Conservation (phyloP, 2,329 filamentous ascomycete species). For the Nemania serpens region DNA sequence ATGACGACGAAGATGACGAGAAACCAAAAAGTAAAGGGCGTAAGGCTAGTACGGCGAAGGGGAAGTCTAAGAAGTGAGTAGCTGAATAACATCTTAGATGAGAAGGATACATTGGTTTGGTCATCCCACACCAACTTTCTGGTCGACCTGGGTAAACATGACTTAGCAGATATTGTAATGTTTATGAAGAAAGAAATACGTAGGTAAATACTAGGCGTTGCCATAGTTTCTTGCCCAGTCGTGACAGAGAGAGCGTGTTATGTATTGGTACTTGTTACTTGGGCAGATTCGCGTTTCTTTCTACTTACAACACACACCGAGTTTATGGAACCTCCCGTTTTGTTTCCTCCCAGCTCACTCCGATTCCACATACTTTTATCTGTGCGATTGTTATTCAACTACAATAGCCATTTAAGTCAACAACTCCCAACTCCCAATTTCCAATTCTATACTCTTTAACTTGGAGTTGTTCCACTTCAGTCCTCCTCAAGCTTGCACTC, state of each 20-base stretch:
- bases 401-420: not conserved
- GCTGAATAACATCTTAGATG: not conserved
- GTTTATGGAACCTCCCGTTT: not conserved
- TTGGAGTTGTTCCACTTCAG: not conserved
- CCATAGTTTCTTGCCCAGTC: not conserved
- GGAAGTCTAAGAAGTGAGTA: slow-evolving; percentile 41
- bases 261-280: slow-evolving; percentile 3
- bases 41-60: slow-evolving; percentile 36
- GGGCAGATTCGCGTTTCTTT: slow-evolving; percentile 2
- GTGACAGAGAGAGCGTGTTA: not conserved
- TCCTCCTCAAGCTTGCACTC: not conserved
- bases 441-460: not conserved
- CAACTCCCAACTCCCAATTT: not conserved
- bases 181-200: not conserved
- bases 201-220: not conserved
- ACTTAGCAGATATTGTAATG: not conserved
- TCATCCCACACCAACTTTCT: not conserved
- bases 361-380: not conserved
- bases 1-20: slow-evolving; percentile 56
- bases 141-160: not conserved
- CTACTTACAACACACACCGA: not conserved
- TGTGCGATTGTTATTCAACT: not conserved
- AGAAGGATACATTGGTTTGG: slow-evolving; percentile 4
- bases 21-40: slow-evolving; percentile 28
- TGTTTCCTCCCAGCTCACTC: not conserved